These are phyloP conservation scores for Colletotrichum cereale DNA, from an alignment of 2,329 filamentous ascomycete genomes.

Conservation along the genomic window DNA sequence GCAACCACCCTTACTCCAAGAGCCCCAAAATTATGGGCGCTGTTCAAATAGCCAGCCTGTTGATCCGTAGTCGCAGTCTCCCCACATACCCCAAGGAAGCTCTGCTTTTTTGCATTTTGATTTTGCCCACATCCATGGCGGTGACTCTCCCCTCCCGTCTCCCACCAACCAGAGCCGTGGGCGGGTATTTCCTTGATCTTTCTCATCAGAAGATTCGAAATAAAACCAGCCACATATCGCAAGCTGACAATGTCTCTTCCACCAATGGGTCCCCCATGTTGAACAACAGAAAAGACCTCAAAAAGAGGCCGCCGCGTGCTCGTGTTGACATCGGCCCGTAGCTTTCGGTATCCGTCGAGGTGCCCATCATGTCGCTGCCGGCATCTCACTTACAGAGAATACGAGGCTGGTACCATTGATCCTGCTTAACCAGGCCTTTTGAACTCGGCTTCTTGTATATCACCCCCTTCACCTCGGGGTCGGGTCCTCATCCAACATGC, in stretches of 20 bases:
- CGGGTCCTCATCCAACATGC: constrained; percentile 89
- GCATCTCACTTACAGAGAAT: not conserved
- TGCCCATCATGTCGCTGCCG: not conserved
- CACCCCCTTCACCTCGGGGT: constrained; percentile 52
- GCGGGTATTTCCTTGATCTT: constrained; percentile 18
- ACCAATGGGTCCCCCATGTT: not conserved
- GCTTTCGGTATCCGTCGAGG: too few species aligned
- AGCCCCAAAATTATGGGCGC: constrained; percentile 7
- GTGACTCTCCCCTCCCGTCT: not conserved
- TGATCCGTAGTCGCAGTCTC: constrained; percentile 7
- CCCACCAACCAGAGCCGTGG: constrained; percentile 2
- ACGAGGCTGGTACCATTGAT: not conserved
- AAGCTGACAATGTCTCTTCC: not conserved
- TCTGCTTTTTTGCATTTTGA: constrained; percentile 33
- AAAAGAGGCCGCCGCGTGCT: not conserved
- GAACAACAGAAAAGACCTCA: not conserved
- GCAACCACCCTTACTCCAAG: constrained; percentile 29
- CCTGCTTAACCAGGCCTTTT: not conserved
- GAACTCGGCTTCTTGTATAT: too few species aligned
- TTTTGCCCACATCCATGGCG: constrained; percentile 13
- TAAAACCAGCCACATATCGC: not conserved
- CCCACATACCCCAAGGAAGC: not conserved
- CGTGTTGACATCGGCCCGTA: not conserved
- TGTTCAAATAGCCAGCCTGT: constrained; percentile 22
- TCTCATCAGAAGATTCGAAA: not conserved